Evolutionary conservation across 2,329 filamentous ascomycete genomes (phyloP), one percentile per base, ranked within the genome.

Genomic region (Paraphaeosphaeria minitans): DNA sequence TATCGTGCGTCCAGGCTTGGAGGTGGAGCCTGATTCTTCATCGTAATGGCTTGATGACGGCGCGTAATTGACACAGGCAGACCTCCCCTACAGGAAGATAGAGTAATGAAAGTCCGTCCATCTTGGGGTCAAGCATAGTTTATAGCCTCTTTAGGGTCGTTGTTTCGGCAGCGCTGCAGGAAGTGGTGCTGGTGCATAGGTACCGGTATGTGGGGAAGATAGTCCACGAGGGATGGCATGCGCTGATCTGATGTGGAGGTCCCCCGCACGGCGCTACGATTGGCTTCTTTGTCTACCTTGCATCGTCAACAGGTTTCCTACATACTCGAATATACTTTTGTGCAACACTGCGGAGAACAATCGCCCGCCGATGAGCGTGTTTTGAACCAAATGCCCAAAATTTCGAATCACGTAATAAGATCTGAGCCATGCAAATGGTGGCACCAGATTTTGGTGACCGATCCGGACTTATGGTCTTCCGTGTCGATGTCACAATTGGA

Each of bases 1-100:
- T 67, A 64, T 45, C 31, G 52, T 41, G 65, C 57, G 10, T 52
- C 13, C 24, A 66, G 60, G n/a, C 58, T 63, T 16, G 65, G 63
- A 46, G 65, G 63, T n/a, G 56, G 53, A 45, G 55, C 16, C 55
- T 56, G 58, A 24, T 16, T 53, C 27, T 45, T 45, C 39, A 45
- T 35, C 29, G 31, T 19, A 27, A 31, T 13, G 8, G 27, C 22
- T 53, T 19, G 8, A 31, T 1, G n/a, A 21, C 4, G 41, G 27
- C 14, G 5, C 4, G 14, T 35, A 14, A 24, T 4, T 19, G 49
- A 22, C 22, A 27, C 10, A 27, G 21, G 13, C 21, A 21, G 9
- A 21, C 13, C 14, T 16, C 27, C 9, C 35, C 49, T 19, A 3
- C 6, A 37, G 22, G 13, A 19, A 19, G 19, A 5, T 42, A 14